Percentiles rank a stretch among this genome's conserved stretches.
Evolutionary conservation across 2,329 filamentous ascomycete genomes (phyloP).

Genomic region (Verruconis gallopava): DNA sequence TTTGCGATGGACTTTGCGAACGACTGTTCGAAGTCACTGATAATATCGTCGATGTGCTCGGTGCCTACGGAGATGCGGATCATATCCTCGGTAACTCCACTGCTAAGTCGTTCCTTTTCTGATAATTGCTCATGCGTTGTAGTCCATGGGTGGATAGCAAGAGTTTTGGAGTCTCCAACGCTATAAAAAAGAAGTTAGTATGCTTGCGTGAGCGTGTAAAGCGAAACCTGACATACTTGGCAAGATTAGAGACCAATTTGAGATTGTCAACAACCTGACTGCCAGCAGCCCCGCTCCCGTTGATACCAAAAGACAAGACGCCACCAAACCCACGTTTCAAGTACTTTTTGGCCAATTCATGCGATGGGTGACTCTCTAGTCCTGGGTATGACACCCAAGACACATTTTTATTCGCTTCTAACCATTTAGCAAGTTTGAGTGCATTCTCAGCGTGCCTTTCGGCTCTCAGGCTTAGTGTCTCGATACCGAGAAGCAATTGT

Average conservation of each 20-base stretch:
- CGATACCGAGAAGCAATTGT: slow-evolving; percentile 76
- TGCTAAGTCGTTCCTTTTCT: slow-evolving; percentile 65
- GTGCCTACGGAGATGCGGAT: slow-evolving; percentile 93
- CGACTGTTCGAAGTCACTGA: slow-evolving; percentile 86
- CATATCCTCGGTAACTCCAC: slow-evolving; percentile 78
- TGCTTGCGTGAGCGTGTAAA: slow-evolving; percentile 12
- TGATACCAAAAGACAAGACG: slow-evolving; percentile 86
- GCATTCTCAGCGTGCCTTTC: slow-evolving; percentile 84
- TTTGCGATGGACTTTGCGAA: slow-evolving; percentile 49
- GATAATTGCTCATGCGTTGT: slow-evolving; percentile 89
- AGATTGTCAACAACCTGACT: slow-evolving; percentile 85
- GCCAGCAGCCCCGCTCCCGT: slow-evolving; percentile 73
- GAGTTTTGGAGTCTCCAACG: slow-evolving; percentile 87
- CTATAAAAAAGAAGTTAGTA: slow-evolving; percentile 20
- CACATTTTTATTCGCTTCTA: slow-evolving; percentile 73
- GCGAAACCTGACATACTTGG: slow-evolving; percentile 44
- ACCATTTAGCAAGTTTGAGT: slow-evolving; percentile 63
- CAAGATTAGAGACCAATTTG: slow-evolving; percentile 88
- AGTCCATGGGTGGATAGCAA: slow-evolving; percentile 90
- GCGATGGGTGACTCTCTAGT: slow-evolving; percentile 65
- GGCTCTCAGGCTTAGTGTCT: slow-evolving; percentile 76
- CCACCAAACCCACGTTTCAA: slow-evolving; percentile 74
- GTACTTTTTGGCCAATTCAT: slow-evolving; percentile 76
- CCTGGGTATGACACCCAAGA: slow-evolving; percentile 92
- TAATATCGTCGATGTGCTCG: slow-evolving; percentile 95